Evolutionary conservation across 441 rosid genomes (phyloP).

Genomic region (Populus hybrid): DNA sequence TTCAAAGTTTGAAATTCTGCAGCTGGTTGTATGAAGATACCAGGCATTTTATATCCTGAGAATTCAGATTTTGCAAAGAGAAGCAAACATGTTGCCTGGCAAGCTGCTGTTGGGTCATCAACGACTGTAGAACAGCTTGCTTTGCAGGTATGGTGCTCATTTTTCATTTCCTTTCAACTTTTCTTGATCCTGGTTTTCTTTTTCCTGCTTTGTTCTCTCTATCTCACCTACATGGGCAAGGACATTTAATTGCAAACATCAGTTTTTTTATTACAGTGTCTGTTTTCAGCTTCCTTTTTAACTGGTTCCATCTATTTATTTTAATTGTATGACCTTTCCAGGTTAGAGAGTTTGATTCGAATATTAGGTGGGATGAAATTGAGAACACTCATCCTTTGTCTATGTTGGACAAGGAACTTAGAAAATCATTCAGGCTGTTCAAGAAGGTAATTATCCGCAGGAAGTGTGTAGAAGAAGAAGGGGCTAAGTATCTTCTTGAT

Average conservation of each 20-base stretch:
- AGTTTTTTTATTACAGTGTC: not conserved
- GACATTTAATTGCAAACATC: not conserved
- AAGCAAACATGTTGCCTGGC: conserved; percentile 77
- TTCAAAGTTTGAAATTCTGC: conserved; percentile 49
- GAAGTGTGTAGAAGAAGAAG: conserved; percentile 59
- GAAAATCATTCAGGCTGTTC: conserved; percentile 72
- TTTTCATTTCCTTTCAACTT: not conserved
- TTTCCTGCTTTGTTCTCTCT: not conserved
- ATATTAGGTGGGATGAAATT: conserved; percentile 87
- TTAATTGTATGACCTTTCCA: conserved; percentile 30
- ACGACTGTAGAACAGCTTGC: conserved; percentile 82
- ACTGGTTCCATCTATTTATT: not conserved
- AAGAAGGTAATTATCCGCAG: conserved; percentile 85
- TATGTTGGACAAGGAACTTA: conserved; percentile 64
- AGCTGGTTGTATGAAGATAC: conserved; percentile 76
- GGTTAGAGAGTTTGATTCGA: conserved; percentile 82
- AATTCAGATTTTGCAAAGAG: conserved; percentile 83
- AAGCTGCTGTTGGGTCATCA: conserved; percentile 91
- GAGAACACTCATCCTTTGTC: conserved; percentile 59
- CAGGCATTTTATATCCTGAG: conserved; percentile 83
- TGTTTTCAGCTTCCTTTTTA: not conserved
- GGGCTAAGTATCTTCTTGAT: conserved; percentile 84
- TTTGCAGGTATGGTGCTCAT: conserved; percentile 51
- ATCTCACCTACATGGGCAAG: not conserved
- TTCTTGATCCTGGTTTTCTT: not conserved